Evolutionary conservation across 2,329 filamentous ascomycete species (phyloP), one percentile per base, ranked within the genome.

Genomic region (Calonectria crousiana): DNA sequence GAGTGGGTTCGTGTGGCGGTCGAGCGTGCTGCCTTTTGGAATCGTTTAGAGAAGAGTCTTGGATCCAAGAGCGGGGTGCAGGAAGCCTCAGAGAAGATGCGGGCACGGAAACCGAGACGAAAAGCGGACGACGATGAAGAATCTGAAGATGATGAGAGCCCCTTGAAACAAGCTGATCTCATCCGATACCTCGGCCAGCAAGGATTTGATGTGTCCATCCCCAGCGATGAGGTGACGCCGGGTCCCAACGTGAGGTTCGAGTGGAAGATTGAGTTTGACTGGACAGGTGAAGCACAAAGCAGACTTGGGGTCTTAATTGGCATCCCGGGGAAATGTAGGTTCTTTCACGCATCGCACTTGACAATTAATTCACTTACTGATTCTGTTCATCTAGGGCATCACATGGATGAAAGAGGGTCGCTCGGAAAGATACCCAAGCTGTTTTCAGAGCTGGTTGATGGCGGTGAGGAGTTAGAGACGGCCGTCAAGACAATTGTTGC

Each of bases 241-340:
- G 74, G 84, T 13, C 85, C 89, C 2, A 82, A 86, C 14, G 70
- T 92, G 6, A 88, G 90, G 32, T 84, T 95, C 1, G 86, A 88
- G 71, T 95, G 93, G 93, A 86, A 83, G 60, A 91, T 94, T 53
- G 83, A 84, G 2, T 94, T 95, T 79, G 93, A 95, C 82, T 95
- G 93, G 93, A 93, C 92, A 0, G 93, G 93, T 8, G 93, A 95
- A 80, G 93, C 92, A 6, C 89, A 90, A 78, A 94, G 90, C 77
- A 86, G 86, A 56, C 83, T 94, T 20, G 85, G 84, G 6, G 85
- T 92, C 14, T 81, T 90, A 75, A 85, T 91, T 2, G 89, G 89
- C 6, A 85, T 92, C 51, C 93, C 93, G 0, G 87, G 85, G 10
- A 90, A 90, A 81, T 95, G 93, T 94, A 84, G 89, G 92, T 89